phyloP scores from a whole-genome alignment of 2,329 filamentous ascomycete species.

The Tolypocladium sp. region DNA sequence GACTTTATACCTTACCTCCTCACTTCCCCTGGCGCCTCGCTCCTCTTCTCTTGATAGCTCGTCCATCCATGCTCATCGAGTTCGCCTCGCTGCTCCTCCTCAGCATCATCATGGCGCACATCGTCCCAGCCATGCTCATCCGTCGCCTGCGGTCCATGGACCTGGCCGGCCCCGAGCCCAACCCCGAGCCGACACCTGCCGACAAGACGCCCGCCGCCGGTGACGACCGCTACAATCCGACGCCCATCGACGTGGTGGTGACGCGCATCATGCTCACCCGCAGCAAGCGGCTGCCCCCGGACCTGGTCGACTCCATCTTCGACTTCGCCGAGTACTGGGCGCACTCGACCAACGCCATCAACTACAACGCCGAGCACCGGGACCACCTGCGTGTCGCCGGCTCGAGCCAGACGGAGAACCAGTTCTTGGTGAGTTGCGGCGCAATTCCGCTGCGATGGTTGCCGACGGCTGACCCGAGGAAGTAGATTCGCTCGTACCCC shows the following conservation, averaged over 20 bases:
- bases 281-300: conserved; percentile 36
- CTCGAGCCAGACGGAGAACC: conserved; percentile 15
- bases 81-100: conserved; percentile 4
- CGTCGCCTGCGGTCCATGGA: conserved; percentile 6
- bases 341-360: conserved; percentile 28
- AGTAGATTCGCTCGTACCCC: conserved; percentile 28
- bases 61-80: conserved; percentile 3
- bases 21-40: background rate
- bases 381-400: conserved; percentile 14
- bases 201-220: conserved; percentile 2
- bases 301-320: conserved; percentile 46
- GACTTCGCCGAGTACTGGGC: conserved; percentile 57
- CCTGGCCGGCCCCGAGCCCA: background rate
- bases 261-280: conserved; percentile 38
- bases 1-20: background rate
- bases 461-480: background rate
- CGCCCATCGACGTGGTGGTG: conserved; percentile 37
- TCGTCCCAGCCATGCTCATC: conserved; percentile 13
- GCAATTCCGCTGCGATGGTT: too few species aligned
- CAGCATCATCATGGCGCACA: conserved; percentile 16
- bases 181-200: background rate
- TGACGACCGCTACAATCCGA: conserved; percentile 21
- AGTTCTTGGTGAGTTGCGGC: conserved; percentile 20
- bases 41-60: background rate
- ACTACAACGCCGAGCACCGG: conserved; percentile 14